Base-by-base conservation (phyloP, 2,329 filamentous ascomycete species). In the Chalaropsis ovoidea region DNA sequence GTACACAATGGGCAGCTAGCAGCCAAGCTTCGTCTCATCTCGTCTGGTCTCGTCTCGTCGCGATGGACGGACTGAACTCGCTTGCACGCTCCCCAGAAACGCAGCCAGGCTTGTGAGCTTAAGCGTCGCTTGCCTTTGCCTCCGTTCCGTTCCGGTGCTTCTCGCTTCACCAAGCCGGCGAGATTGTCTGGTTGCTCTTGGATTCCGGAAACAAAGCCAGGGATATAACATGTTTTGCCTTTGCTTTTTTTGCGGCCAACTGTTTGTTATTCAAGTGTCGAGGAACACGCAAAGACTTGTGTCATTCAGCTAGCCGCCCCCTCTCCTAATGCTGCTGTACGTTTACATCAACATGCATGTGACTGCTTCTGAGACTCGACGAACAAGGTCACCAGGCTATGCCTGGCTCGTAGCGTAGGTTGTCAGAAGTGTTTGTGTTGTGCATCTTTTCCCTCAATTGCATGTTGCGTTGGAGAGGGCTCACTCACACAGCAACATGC, bases 151-250 rank as follows among this genome's bases (percentile, higher is more conserved):
- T 56, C 27, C 27, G 17, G 52, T 56, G 0, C 15, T 31, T 17
- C 17, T 35, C 17, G 11, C 31, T 56, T 39, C 4, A 19, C 43
- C 43, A 19, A n/a, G 43, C 43, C 43, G 13, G 6, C 1, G n/a
- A 19, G 15, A 47, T 47, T 47, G 15, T 31, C n/a, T 47, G 3
- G 13, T 11, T 43, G 13, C n/a, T 47, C n/a, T 47, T 19, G 43
- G 43, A 47, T 47, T 47, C 43, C 43, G 43, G 43, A 47, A 47
- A 47, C n/a, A 47, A n/a, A 47, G n/a, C 43, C 15, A n/a, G 43
- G 43, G 43, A 19, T 47, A 7, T 11, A 8, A 8, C n/a, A 3
- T 47, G 6, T 47, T 47, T 5, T 27, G 13, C 31, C 17, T 2
- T 56, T 27, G 31, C 15, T 3, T 6, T 31, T 6, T 56, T 13